These are phyloP conservation scores for Stramenopiles sp. DNA, from an alignment of 352 stramenopile genomes.

Conservation along the genomic window DNA sequence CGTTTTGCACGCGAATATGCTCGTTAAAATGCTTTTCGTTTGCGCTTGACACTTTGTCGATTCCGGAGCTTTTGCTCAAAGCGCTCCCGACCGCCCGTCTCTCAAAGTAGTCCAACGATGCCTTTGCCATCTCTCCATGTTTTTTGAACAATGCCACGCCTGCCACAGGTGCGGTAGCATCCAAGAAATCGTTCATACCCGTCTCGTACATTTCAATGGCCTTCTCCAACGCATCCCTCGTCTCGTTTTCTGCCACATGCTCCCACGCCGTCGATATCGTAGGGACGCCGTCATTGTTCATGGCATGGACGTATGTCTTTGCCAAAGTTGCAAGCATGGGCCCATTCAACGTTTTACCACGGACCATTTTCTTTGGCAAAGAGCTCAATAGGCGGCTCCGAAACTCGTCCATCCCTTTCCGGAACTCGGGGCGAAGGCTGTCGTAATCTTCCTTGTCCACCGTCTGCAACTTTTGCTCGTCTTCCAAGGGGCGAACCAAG, in stretches of 20 bases:
- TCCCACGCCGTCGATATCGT: constrained; percentile 67
- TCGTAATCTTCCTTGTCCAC: constrained; percentile 42
- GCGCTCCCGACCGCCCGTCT: no score
- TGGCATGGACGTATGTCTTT: constrained; percentile 47
- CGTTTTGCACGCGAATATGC: no score
- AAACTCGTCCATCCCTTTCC: constrained; percentile 39
- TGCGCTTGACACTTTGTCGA: no score
- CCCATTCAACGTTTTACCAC: constrained; percentile 53
- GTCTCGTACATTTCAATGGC: constrained; percentile 49
- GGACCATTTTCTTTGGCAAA: constrained; percentile 54
- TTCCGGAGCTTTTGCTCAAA: no score
- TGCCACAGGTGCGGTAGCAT: neutral
- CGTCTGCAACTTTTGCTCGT: constrained; percentile 48
- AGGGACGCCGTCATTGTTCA: constrained; percentile 61
- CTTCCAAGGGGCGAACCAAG: constrained; percentile 50
- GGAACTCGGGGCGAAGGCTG: constrained; percentile 48
- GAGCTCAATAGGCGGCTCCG: constrained; percentile 42
- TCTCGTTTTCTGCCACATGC: constrained; percentile 55
- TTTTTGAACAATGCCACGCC: neutral
- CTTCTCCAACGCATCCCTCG: constrained; percentile 46
- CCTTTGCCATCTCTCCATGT: neutral
- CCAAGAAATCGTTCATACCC: constrained; percentile 36
- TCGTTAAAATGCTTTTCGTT: no score
- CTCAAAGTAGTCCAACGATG: no score
- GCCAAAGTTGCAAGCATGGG: constrained; percentile 60